These are phyloP conservation scores for Cercospora sesami DNA, from an alignment of 2,329 filamentous ascomycete species.

Conservation along the genomic window DNA sequence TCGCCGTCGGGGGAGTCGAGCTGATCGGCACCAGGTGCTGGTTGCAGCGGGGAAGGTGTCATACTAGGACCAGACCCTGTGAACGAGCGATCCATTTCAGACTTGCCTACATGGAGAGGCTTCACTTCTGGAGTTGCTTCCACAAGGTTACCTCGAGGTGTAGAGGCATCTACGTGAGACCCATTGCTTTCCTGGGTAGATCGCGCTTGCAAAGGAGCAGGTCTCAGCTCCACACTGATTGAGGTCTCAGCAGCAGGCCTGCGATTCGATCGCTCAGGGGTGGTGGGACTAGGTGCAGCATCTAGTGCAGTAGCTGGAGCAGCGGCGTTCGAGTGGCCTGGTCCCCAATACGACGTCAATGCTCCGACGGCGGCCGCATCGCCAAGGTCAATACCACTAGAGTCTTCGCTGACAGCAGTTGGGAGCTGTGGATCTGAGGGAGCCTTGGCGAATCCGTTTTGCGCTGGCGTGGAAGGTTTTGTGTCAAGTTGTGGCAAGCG, in stretches of 20 bases:
- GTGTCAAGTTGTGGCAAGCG: conserved; percentile 26
- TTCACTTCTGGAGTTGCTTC: conserved; percentile 22
- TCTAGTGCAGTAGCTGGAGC: conserved; percentile 12
- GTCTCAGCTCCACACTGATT: conserved; percentile 33
- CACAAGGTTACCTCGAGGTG: background rate
- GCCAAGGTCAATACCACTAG: conserved; percentile 27
- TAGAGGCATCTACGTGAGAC: background rate
- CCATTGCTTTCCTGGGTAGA: conserved; percentile 15
- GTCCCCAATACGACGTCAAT: conserved; percentile 33
- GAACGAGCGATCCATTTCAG: conserved; percentile 23
- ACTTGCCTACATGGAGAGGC: conserved; percentile 24
- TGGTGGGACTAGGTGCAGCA: conserved; percentile 18
- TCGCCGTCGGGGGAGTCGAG: conserved; percentile 27
- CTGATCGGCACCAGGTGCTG: conserved; percentile 17
- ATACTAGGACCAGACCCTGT: conserved; percentile 15
- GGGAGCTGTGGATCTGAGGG: conserved; percentile 19
- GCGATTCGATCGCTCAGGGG: conserved; percentile 31
- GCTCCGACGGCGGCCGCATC: conserved; percentile 31
- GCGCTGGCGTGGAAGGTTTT: conserved; percentile 9
- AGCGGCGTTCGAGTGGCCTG: conserved; percentile 20
- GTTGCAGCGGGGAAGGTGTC: conserved; percentile 12
- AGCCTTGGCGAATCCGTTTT: conserved; percentile 22
- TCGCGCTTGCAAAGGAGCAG: conserved; percentile 33
- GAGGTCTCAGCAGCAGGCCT: conserved; percentile 26
- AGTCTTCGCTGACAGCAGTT: conserved; percentile 27